Base-by-base conservation (phyloP, 163 green algal species). In the Chlamydomonas reinhardtii region DNA sequence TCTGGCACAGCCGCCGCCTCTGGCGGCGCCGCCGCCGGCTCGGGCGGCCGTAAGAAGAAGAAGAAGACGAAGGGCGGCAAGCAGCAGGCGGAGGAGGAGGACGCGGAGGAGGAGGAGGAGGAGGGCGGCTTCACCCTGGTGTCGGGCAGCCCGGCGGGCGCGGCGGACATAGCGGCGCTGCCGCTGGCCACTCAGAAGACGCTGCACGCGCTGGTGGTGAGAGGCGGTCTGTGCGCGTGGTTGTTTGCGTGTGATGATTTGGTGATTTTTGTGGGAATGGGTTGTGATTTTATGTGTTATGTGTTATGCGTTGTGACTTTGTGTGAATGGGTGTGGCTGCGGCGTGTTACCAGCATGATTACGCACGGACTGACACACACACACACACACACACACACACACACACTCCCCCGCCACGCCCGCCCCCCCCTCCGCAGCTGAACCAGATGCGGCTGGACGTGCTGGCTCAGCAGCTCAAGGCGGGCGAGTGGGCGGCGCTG, bases 141-240 rank as follows among this genome's bases (percentile, higher is more conserved):
- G 4, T 81, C 43, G 48, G 71, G 74, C 73, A 73, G 24, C 43
- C 69, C 73, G 4, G 76, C 66, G 22, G 76, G 77, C 25, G 48
- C 48, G 11, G 48, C 48, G 48, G 85, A 83, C 71, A 43, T 87
- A 24, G 62, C 59, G 31, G 25, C 77, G 16, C 84, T 89, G 78
- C 31, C 72, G 11, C 61, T 83, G 71, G 70, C 79, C 54, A 35
- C 86, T n/a, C 82, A 88, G 82, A 34, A 70, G 73, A 81, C 78
- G 6, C 37, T 95, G 34, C 90, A 92, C 25, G 87, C 90, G 83
- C 76, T 95, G 74, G 52, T 84, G 64, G 73, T 76, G 61, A 22
- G 59, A 29, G 59, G 20, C 59, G 11, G 20, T 3, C 59, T 3
- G 59, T 14, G 59, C 59, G 20, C 20, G 64, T 70, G 27, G n/a